Base-by-base conservation (phyloP, 768 basidiomycete species). In the Cystofilobasidium bisporidii region DNA sequence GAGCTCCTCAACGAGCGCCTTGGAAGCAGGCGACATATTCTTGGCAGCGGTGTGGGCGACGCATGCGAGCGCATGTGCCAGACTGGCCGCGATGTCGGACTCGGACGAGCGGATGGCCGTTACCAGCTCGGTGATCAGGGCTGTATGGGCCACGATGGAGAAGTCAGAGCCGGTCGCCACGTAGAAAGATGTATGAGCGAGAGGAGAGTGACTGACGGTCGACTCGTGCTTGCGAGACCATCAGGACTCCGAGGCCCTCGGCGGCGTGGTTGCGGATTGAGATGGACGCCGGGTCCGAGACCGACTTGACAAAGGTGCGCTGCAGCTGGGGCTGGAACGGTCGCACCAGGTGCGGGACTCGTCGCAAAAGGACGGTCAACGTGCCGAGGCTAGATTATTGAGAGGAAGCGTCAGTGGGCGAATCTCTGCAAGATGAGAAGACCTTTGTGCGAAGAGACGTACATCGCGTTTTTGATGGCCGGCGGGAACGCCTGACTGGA, bases 321-420 rank as follows among this genome's bases (percentile, higher is more conserved):
- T 97, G 94, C 40, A 98, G 79, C 73, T 98, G 96, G 2, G 94
- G 96, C 83, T 97, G 97, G 86, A 98, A 98, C 3, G 94, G 94
- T 76, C 89, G 90, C 72, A 98, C 91, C 72, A 94, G 89, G 4
- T 82, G 80, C 0, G 93, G 92, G 28, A 96, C 92, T 55, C 84
- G 82, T 70, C 86, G 85, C 50, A 98, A 81, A 84, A 97, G 89
- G 26, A 86, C 84, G 0, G 86, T 84, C 60, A 99, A 82, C 8
- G 93, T 89, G 40, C 83, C 83, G 36, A 99, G 82, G 71, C 77
- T 78, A 61, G 0, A 41, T 53, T 20, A 41, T 53, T 20, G 32
- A 26, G 53, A 41, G 36, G 26, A 57, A 53, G 36, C 33, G 24
- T 5, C 5, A 41, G 30, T 15, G 3, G 53, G n/a, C 28, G 14